Evolutionary conservation across 2,329 filamentous ascomycete genomes (phyloP).

Genomic region (Fusarium sp.): DNA sequence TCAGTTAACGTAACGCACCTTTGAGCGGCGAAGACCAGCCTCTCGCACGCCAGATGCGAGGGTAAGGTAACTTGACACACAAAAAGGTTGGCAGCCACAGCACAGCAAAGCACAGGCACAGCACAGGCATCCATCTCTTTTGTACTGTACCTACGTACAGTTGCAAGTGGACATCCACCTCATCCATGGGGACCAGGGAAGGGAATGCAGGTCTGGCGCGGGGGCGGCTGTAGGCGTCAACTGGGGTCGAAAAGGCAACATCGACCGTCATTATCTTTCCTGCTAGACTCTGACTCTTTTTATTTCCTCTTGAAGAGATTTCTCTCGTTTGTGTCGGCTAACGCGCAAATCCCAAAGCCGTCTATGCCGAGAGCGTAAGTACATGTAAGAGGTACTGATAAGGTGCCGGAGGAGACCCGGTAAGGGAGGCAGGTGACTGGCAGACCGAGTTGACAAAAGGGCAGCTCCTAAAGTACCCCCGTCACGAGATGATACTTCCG

Average conservation of each 20-base stretch:
- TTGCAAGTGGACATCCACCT: conserved; percentile 7
- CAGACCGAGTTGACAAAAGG: conserved; percentile 35
- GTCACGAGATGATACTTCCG: conserved; percentile 22
- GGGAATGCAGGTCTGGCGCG: conserved; percentile 36
- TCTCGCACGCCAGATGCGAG: conserved; percentile 15
- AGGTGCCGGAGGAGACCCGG: conserved; percentile 40
- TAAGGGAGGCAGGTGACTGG: conserved; percentile 32
- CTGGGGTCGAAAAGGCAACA: conserved; percentile 41
- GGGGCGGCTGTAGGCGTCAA: conserved; percentile 36
- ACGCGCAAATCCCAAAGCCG: conserved; percentile 22
- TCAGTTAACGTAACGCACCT: conserved; percentile 36
- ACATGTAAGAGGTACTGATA: conserved; percentile 42
- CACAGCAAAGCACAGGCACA: neutral
- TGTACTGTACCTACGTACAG: neutral
- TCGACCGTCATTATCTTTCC: conserved; percentile 26
- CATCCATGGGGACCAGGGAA: conserved; percentile 13
- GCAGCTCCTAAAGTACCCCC: conserved; percentile 29
- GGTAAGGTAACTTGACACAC: conserved; percentile 37
- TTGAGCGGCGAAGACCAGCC: conserved; percentile 14
- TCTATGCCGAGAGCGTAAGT: conserved; percentile 24
- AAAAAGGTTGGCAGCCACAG: conserved; percentile 11
- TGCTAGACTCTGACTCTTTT: conserved; percentile 4
- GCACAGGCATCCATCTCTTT: conserved; percentile 1
- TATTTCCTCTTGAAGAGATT: conserved; percentile 12
- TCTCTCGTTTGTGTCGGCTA: conserved; percentile 25